Percentiles rank a stretch among this genome's conserved stretches.
Evolutionary conservation across 2,329 filamentous ascomycete species (phyloP).

Genomic region (Pseudonectria buxi): DNA sequence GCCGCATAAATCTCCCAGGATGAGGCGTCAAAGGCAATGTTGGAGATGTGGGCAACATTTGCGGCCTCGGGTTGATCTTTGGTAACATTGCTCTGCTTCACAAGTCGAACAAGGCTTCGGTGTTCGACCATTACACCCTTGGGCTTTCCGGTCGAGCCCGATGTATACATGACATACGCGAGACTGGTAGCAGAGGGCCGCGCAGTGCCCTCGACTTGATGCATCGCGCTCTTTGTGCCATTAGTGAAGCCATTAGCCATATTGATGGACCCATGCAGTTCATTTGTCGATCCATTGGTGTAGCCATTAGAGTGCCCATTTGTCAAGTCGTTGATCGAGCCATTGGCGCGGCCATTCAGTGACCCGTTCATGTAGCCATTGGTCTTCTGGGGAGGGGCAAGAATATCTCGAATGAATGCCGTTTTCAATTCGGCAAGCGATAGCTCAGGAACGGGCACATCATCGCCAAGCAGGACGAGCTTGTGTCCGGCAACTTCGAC

Average conservation of each 20-base stretch:
- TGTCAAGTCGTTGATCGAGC: too few relatives aligned
- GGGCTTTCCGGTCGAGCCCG: slow-evolving; percentile 42
- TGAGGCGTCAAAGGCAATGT: slow-evolving; percentile 14
- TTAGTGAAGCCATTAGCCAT: too few relatives aligned
- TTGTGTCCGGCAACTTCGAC: neutral
- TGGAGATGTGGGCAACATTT: slow-evolving; percentile 10
- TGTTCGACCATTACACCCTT: slow-evolving; percentile 39
- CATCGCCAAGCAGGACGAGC: slow-evolving; percentile 7
- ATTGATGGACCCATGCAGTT: neutral
- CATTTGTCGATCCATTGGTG: neutral
- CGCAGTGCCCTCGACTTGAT: too few relatives aligned
- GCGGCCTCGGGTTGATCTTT: neutral
- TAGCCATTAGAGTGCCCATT: too few relatives aligned
- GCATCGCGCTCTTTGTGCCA: too few relatives aligned
- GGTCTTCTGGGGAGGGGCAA: neutral
- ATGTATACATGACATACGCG: slow-evolving; percentile 41
- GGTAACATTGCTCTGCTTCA: slow-evolving; percentile 5
- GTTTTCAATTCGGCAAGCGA: neutral
- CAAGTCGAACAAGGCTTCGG: slow-evolving; percentile 9
- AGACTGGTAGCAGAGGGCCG: slow-evolving; percentile 4
- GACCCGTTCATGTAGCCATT: too few relatives aligned
- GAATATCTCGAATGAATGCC: neutral
- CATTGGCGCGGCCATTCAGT: too few relatives aligned
- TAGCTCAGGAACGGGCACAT: neutral
- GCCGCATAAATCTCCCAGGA: slow-evolving; percentile 14